These are phyloP conservation scores for Jatropha multifida DNA, from an alignment of 441 rosid species.

Conservation along the genomic window DNA sequence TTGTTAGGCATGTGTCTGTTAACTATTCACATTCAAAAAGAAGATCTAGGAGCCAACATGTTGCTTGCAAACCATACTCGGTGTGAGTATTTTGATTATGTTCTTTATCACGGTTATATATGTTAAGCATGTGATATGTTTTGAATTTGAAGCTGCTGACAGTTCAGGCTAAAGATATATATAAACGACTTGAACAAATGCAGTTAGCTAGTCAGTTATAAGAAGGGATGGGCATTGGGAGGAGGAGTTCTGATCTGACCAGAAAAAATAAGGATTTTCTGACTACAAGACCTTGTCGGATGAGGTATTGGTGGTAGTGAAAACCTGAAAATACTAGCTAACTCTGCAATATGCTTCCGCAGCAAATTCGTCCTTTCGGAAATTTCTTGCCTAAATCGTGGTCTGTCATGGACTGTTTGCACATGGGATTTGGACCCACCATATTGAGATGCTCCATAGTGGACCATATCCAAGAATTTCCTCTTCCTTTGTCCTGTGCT, in stretches of 20 bases:
- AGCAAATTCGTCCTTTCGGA: background rate
- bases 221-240: background rate
- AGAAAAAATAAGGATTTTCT: background rate
- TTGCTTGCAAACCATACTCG: constrained; percentile 33
- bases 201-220: background rate
- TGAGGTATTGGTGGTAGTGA: background rate
- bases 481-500: background rate
- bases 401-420: too few relatives aligned
- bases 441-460: too few relatives aligned
- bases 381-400: too few relatives aligned
- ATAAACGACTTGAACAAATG: background rate
- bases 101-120: constrained; percentile 9
- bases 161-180: background rate
- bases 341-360: constrained; percentile 3
- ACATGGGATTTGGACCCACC: too few relatives aligned
- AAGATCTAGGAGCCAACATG: constrained; percentile 33
- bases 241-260: background rate
- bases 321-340: background rate
- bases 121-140: background rate
- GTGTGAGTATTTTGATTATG: constrained; percentile 35
- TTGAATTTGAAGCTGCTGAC: background rate
- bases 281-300: background rate
- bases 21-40: constrained; percentile 35
- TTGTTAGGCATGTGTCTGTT: constrained; percentile 58
- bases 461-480: too few relatives aligned